phyloP scores from a whole-genome alignment of 2,329 filamentous ascomycete genomes.

The Botrytis fabae region DNA sequence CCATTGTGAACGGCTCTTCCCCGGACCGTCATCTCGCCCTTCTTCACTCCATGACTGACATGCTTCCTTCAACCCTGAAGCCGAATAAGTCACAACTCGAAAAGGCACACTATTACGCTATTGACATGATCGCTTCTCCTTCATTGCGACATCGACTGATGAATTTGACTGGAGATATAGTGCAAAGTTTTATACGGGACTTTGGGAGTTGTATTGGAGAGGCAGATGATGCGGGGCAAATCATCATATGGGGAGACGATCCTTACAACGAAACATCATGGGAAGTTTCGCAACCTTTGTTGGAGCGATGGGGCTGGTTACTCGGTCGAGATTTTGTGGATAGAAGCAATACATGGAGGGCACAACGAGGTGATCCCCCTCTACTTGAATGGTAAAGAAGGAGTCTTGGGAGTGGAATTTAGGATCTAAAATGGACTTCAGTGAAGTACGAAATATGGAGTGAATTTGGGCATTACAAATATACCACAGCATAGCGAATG shows the following conservation, averaged over 20 bases:
- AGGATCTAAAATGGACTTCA: not conserved
- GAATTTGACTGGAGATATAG: conserved; percentile 41
- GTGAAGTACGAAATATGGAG: not conserved
- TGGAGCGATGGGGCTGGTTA: conserved; percentile 46
- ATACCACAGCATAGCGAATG: conserved; percentile 19
- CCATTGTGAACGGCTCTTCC: conserved; percentile 36
- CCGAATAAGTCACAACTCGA: conserved; percentile 45
- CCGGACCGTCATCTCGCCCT: conserved; percentile 42
- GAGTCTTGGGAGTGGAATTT: not conserved
- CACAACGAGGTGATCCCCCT: conserved; percentile 42
- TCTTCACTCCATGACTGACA: conserved; percentile 38
- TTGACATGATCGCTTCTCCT: conserved; percentile 47
- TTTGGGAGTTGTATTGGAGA: conserved; percentile 43
- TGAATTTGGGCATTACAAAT: not conserved
- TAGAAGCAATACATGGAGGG: conserved; percentile 46
- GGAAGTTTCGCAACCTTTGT: conserved; percentile 45
- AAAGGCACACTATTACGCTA: conserved; percentile 45
- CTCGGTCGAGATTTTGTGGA: conserved; percentile 44
- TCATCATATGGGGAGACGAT: conserved; percentile 48
- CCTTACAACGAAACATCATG: conserved; percentile 46
- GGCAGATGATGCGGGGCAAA: conserved; percentile 43
- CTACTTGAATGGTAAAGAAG: conserved; percentile 40
- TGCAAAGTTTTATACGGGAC: conserved; percentile 43
- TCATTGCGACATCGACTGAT: conserved; percentile 44
- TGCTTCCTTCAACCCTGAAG: conserved; percentile 42